These are phyloP conservation scores for Didymellaceae sp. DNA, from an alignment of 2,329 filamentous ascomycete species.

Conservation along the genomic window DNA sequence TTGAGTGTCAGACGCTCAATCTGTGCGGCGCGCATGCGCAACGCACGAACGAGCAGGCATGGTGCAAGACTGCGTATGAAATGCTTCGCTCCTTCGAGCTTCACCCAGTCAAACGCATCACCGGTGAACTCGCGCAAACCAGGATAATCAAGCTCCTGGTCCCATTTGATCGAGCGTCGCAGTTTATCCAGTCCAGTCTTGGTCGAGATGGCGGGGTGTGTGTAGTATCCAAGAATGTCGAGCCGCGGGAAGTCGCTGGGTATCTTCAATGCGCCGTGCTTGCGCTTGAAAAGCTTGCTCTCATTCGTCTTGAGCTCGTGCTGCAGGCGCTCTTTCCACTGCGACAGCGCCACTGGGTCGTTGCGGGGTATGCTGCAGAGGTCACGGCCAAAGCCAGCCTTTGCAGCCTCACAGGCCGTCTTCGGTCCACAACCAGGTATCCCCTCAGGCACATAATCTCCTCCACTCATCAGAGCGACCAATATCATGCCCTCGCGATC, in stretches of 20 bases:
- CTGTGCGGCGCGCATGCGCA: conserved; percentile 48
- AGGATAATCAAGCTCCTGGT: conserved; percentile 67
- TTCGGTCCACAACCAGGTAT: conserved; percentile 88
- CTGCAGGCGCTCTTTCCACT: conserved; percentile 75
- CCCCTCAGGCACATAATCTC: conserved; percentile 89
- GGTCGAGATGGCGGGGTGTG: conserved; percentile 80
- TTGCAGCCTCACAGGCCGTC: conserved; percentile 86
- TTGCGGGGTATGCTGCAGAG: conserved; percentile 70
- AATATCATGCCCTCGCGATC: conserved; percentile 91
- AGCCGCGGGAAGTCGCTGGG: conserved; percentile 82
- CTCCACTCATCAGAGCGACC: conserved; percentile 92
- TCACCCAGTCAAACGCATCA: conserved; percentile 87
- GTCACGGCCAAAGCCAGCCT: conserved; percentile 81
- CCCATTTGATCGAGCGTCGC: conserved; percentile 63
- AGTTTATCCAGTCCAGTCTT: conserved; percentile 63
- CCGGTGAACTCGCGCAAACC: conserved; percentile 75
- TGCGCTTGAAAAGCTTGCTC: conserved; percentile 77
- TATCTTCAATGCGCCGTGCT: conserved; percentile 75
- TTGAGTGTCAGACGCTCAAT: conserved; percentile 27
- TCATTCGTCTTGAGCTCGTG: conserved; percentile 85
- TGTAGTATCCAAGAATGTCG: conserved; percentile 85
- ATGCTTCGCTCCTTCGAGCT: conserved; percentile 78
- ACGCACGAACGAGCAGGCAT: conserved; percentile 70
- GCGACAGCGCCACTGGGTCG: conserved; percentile 64
- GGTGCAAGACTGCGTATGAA: conserved; percentile 82